Evolutionary conservation across 2,329 filamentous ascomycete species (phyloP), one percentile per base, ranked within the genome.

Genomic region (Thielaviopsis punctulata): DNA sequence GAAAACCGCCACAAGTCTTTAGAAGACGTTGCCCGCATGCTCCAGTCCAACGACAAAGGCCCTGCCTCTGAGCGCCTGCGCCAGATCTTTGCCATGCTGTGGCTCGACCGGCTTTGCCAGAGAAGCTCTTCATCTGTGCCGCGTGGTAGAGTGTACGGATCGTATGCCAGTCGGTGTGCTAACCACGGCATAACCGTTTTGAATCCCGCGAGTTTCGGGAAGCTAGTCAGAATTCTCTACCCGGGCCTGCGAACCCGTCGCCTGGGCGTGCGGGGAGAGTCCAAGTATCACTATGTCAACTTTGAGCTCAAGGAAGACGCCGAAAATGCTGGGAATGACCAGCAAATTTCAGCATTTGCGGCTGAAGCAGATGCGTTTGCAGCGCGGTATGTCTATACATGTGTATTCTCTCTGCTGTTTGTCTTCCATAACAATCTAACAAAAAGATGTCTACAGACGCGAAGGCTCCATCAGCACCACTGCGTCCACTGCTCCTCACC

Each of bases 121-220:
- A 79, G 79, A 56, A 84, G 84, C 44, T 86, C 86, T 63, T 83
- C 82, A 1, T 95, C 92, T 5, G 90, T 96, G 0, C 88, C 92
- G 6, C 77, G 92, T 60, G 92, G 92, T 58, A 77, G 90, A 55
- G 92, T 98, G 2, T 98, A 96, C 65, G 87, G 89, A 55, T 89
- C 89, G 64, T 98, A 98, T 65, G 92, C 90, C 47, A 88, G 86
- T 23, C 80, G 86, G 57, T 98, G 92, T 66, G 89, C 86, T 44
- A 93, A 84, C 4, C 89, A 96, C 63, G 80, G 89, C 62, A 93
- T 96, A 39, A 93, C 92, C 0, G 89, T 95, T 9, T 69, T 98
- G 53, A 98, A 98, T 62, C 92, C 92, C 43, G 92, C 92, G 9
- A 96, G 90, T 24, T 98, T 98, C 66, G 92, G 92, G 53, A 98